Base-by-base conservation (phyloP, 768 basidiomycete genomes). In the Boletus patriciae region DNA sequence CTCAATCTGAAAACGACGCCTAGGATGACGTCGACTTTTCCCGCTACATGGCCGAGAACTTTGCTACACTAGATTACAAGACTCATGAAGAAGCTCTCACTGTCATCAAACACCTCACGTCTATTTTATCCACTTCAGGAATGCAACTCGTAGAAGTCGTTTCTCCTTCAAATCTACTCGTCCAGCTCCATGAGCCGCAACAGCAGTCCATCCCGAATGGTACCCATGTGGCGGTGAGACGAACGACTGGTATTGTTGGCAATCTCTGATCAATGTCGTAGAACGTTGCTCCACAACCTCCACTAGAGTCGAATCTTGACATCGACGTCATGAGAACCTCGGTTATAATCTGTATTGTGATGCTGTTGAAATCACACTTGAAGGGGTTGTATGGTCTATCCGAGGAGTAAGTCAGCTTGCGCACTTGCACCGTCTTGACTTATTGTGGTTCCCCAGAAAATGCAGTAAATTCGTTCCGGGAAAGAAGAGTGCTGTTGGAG, bases 41-140 rank as follows among this genome's bases (percentile, higher is more conserved):
- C 5, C 87, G 94, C 52, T 99, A 94, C 74, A 90, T 98, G 84
- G 88, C 92, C 0, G 97, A 98, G 69, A 98, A 98, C 66, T 88
- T 98, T 55, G 82, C 94, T 1, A 77, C 88, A 1, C 84, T 99
- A 58, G 94, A 98, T 34, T 98, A 95, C 78, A 98, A 94, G 76
- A 92, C 92, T 0, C 87, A 90, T 64, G 97, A 99, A 71, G 97
- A 98, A 73, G 86, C 88, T 6, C 75, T 98, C 50, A 86, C 89
- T 6, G 86, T 98, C 23, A 83, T 97, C 67, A 90, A 88, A 57
- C 80, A 82, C 52, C 78, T 95, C 54, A 93, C 91, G 10, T 75
- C 81, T 18, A 79, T 88, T 23, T 78, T 92, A 45, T 94, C 88
- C 2, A 89, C 86, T 3, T 82, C 83, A 11, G 96, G 90, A 52